Evolutionary conservation across 257 asterid species (phyloP).

Genomic region (Leptodermis oblonga): DNA sequence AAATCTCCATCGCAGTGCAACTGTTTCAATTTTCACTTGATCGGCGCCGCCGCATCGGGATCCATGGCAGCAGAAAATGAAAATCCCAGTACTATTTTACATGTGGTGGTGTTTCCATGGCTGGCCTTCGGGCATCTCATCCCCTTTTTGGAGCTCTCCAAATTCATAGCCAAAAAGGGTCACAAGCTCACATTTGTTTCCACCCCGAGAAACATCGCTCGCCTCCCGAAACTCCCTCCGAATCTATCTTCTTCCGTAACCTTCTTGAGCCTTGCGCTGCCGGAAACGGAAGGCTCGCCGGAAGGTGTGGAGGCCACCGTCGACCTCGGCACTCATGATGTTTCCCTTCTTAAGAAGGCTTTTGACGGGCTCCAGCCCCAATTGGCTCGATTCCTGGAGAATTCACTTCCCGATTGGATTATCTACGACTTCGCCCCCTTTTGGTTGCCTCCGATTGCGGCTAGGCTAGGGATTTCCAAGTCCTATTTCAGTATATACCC

Average conservation of each 20-base stretch:
- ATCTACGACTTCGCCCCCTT: conserved; percentile 23
- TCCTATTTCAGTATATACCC: conserved; percentile 2
- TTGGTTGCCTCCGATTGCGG: conserved; percentile 19
- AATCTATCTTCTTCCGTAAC: conserved; percentile 15
- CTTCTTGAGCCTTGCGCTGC: conserved; percentile 21
- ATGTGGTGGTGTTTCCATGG: conserved; percentile 35
- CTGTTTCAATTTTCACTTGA: too few relatives aligned
- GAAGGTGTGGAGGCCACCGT: conserved; percentile 30
- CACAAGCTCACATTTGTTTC: conserved; percentile 27
- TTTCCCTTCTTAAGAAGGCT: conserved; percentile 22
- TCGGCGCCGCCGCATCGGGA: too few relatives aligned
- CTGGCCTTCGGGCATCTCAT: conserved; percentile 35
- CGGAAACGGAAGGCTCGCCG: conserved; percentile 20
- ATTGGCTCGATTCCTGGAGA: conserved; percentile 10
- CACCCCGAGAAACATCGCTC: conserved; percentile 27
- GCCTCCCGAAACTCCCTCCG: conserved; percentile 26
- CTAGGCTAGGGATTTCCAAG: not conserved
- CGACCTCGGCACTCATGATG: conserved; percentile 11
- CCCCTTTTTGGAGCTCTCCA: conserved; percentile 32
- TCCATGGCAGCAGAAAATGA: not conserved
- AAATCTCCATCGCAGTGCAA: too few relatives aligned
- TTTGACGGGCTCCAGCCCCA: conserved; percentile 18
- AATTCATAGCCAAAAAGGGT: conserved; percentile 26
- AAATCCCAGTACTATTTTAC: conserved; percentile 14
- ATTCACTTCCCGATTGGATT: conserved; percentile 19